Percentiles rank a stretch among this genome's conserved stretches.
These are phyloP conservation scores for Monocercomonoides exilis DNA, from an alignment of 78 protist species.

Conservation along the genomic window DNA sequence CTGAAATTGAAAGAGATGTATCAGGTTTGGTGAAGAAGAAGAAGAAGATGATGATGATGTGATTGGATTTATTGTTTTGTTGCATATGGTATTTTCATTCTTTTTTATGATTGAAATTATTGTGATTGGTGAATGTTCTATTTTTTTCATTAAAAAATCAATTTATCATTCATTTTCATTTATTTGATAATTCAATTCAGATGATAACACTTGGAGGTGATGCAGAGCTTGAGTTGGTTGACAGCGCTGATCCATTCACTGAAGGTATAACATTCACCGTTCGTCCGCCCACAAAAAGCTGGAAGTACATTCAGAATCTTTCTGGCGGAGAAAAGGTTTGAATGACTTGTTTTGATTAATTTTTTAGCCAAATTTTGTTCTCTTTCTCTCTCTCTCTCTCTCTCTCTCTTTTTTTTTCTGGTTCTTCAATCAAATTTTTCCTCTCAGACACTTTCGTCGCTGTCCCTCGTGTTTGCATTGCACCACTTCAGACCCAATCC, in stretches of 20 bases:
- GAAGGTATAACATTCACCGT: constrained; percentile 91
- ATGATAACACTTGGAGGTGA: constrained; percentile 98
- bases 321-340: constrained; percentile 42
- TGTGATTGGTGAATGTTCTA: too few species aligned
- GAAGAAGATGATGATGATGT: too few species aligned
- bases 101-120: too few species aligned
- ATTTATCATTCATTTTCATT: too few species aligned
- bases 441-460: constrained; percentile 84
- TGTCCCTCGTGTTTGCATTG: constrained; percentile 96
- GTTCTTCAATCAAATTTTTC: neutral
- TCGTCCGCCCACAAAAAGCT: constrained; percentile 95
- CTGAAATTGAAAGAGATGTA: constrained; percentile 84
- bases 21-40: too few species aligned
- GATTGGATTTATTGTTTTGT: too few species aligned
- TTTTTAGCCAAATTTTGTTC: too few species aligned
- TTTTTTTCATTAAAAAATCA: too few species aligned
- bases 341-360: too few species aligned
- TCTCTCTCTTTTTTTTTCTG: neutral
- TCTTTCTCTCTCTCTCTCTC: too few species aligned
- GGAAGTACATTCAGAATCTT: constrained; percentile 96
- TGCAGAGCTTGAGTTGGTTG: constrained; percentile 93
- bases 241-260: constrained; percentile 84
- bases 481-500: constrained; percentile 99
- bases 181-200: too few species aligned
- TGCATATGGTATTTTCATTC: too few species aligned